phyloP scores from a whole-genome alignment of 495 filamentous ascomycete species.

The Jackrogersella minutella region DNA sequence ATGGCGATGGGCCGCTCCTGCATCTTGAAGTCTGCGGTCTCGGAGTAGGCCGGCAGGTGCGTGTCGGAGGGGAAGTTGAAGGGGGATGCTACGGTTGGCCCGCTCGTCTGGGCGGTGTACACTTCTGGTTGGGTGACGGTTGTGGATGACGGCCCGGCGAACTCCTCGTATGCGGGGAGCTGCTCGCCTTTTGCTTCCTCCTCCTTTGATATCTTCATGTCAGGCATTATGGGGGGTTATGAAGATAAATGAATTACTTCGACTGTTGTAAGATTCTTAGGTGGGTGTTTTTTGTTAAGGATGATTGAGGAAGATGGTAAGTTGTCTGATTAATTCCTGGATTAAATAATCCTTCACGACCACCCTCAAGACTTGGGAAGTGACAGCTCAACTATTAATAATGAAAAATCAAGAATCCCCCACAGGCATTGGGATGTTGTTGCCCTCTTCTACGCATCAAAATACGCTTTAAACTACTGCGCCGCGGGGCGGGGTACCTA shows the following conservation, averaged over 20 bases:
- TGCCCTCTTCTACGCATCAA: background rate
- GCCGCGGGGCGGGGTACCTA: constrained; percentile 8
- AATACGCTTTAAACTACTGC: background rate
- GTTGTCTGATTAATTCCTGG: background rate
- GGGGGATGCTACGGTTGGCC: constrained; percentile 36
- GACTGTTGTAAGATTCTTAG: too few relatives aligned
- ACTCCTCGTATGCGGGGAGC: constrained; percentile 25
- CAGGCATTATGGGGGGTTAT: too few relatives aligned
- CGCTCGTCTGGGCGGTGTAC: background rate
- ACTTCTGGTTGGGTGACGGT: background rate
- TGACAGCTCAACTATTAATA: constrained; percentile 17
- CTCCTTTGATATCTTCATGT: constrained; percentile 21
- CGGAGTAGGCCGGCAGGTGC: constrained; percentile 15
- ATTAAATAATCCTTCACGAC: background rate
- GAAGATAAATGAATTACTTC: too few relatives aligned
- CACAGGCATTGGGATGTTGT: background rate
- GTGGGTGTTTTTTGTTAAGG: too few relatives aligned
- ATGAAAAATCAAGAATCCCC: background rate
- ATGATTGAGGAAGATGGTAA: background rate
- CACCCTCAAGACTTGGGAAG: background rate
- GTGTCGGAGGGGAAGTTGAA: constrained; percentile 45
- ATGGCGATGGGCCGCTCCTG: constrained; percentile 43
- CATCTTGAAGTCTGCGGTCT: background rate
- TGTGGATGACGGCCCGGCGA: constrained; percentile 8
- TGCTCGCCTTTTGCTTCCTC: constrained; percentile 26